Evolutionary conservation across 1,139 yeast species (phyloP), one percentile per base, ranked within the genome.

Genomic region (Hemisphaericaspora lyxosophila): DNA sequence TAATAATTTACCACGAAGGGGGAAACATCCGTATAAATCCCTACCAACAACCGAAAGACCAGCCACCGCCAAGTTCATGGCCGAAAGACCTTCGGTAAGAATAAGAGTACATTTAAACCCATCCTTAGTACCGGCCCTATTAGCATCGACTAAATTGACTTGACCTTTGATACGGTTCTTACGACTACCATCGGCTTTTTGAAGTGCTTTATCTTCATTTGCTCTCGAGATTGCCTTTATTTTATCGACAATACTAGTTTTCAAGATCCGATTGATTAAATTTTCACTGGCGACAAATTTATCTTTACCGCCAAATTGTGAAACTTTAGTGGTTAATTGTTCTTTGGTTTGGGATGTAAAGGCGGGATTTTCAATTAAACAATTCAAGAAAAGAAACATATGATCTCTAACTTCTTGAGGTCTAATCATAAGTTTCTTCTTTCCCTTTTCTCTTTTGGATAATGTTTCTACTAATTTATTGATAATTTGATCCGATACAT

Each of bases 321-420:
- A 73, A 0, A 81, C 80, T 55, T 92, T 84, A 1, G 97, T 88
- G 11, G 97, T 90, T 51, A 94, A 70, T 57, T 90, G 96, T 59
- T 94, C 98, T 55, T 94, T 94, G 0, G 98, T 94, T 66, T 94
- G 98, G 0, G 98, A 90, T 0, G 97, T 90, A 57, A 94, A 94
- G 0, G 97, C 95, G 0, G 98, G 98, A 52, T 94, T 94, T 58
- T 89, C 97, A 61, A 94, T 81, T 49, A 90, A 72, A 73, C 97
- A 89, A 60, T 94, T 94, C 48, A 94, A 73, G 53, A 94, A 94
- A 29, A 94, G 57, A 54, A 92, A 92, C 83, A 92, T 85, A 60
- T 89, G 86, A 59, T 85, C 89, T 57, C 84, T 81, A 42, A 94
- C 85, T 64, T 94, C 97, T 50, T 83, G 83, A 1, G 96, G 92